Conservation (phyloP, 345 rosid genomes). For the Erodium maritimum region DNA sequence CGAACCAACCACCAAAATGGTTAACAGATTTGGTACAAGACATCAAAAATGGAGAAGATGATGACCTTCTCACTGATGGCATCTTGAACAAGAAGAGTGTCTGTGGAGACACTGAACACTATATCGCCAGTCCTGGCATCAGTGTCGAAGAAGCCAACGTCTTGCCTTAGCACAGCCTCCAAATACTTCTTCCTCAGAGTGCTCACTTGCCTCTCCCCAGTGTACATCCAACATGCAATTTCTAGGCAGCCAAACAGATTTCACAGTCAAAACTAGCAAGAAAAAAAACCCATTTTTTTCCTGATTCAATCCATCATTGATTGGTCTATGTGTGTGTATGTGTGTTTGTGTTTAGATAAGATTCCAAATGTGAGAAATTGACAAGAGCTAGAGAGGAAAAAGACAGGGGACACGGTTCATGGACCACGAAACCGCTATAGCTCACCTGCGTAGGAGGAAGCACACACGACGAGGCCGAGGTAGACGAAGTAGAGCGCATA, state of each 20-base stretch:
- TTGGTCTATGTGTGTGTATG: too few relatives aligned
- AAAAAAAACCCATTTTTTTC: neutral
- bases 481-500: constrained; percentile 92
- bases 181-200: constrained; percentile 86
- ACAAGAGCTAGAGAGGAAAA: too few relatives aligned
- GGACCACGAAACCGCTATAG: neutral
- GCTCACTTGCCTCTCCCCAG: constrained; percentile 92
- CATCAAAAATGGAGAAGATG: neutral
- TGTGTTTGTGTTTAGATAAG: too few relatives aligned
- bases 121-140: constrained; percentile 98
- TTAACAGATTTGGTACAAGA: constrained; percentile 16
- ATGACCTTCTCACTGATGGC: constrained; percentile 96
- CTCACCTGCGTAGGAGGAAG: constrained; percentile 92
- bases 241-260: constrained; percentile 27
- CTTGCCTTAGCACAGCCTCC: constrained; percentile 92
- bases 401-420: too few relatives aligned
- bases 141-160: constrained; percentile 95
- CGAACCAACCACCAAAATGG: constrained; percentile 12
- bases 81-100: constrained; percentile 97
- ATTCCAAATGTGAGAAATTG: too few relatives aligned
- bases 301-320: too few relatives aligned
- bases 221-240: constrained; percentile 98
- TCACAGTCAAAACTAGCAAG: neutral
- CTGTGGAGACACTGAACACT: constrained; percentile 97
- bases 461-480: constrained; percentile 89